Conservation (phyloP, 83 land plant species). For the Diphasiastrum complanatum region DNA sequence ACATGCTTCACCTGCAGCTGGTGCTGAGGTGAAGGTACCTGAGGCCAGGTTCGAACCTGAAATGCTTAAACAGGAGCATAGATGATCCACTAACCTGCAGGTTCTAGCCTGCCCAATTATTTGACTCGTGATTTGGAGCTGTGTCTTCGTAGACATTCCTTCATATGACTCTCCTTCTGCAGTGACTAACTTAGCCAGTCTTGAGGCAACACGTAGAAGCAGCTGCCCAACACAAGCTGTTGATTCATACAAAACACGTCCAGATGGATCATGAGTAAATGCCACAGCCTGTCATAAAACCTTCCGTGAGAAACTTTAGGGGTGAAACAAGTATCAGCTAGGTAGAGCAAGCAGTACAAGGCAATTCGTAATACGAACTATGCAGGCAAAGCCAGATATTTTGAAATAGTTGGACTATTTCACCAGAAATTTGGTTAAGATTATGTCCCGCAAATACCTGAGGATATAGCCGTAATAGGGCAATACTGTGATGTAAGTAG, state of each 20-base stretch:
- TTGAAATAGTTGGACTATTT: too few relatives aligned
- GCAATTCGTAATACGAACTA: too few relatives aligned
- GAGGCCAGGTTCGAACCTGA: conserved; percentile 64
- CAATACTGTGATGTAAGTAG: conserved; percentile 59
- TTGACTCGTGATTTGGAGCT: conserved; percentile 36
- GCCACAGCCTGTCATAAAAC: conserved; percentile 54
- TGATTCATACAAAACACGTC: conserved; percentile 60
- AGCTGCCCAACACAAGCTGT: conserved; percentile 66
- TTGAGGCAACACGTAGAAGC: conserved; percentile 47
- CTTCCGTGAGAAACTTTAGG: too few relatives aligned
- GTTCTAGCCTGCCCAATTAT: conserved; percentile 64
- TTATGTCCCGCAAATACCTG: conserved; percentile 46
- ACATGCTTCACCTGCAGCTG: conserved; percentile 86
- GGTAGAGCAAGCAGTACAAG: too few relatives aligned
- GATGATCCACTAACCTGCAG: conserved; percentile 49
- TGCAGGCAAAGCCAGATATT: too few relatives aligned
- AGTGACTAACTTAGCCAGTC: conserved; percentile 34
- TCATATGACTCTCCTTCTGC: conserved; percentile 20
- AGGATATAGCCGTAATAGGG: conserved; percentile 51
- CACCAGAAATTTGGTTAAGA: too few relatives aligned
- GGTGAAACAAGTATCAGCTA: too few relatives aligned
- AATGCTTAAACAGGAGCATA: conserved; percentile 50
- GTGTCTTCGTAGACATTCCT: conserved; percentile 22
- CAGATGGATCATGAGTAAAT: conserved; percentile 53
- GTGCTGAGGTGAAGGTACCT: conserved; percentile 54